A percentile compares a stretch with the other conserved stretches of the same genome.
phyloP scores from a whole-genome alignment of 139 green algal species.

The Chlamydomonas sphaeroides region DNA sequence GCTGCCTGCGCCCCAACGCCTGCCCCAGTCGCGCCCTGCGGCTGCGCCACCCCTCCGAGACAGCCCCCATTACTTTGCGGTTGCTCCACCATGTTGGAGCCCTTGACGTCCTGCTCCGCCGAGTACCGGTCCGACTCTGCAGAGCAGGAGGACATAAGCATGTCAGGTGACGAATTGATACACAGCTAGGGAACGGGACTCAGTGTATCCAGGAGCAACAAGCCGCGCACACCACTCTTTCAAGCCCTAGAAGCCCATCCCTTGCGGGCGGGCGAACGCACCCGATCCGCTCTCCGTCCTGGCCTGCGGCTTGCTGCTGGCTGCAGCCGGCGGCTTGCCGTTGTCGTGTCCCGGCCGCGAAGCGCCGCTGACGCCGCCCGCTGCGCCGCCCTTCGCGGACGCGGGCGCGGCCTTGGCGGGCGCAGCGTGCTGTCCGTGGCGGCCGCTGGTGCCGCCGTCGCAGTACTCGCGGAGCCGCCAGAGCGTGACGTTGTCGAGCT shows the following conservation, averaged over 20 bases:
- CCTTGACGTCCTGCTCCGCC: slow-evolving; percentile 45
- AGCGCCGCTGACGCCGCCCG: background rate
- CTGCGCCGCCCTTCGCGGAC: background rate
- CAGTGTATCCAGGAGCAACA: too few species aligned
- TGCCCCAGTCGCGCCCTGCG: background rate
- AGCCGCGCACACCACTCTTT: too few species aligned
- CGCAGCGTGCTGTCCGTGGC: background rate
- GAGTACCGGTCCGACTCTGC: slow-evolving; percentile 41
- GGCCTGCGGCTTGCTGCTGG: slow-evolving; percentile 3
- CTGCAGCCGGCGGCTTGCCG: slow-evolving; percentile 13
- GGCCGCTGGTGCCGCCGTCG: slow-evolving; percentile 13
- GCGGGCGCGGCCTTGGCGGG: background rate
- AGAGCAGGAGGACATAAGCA: background rate
- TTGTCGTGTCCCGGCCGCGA: slow-evolving; percentile 18
- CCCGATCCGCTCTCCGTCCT: slow-evolving; percentile 37
- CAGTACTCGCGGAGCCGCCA: slow-evolving; percentile 73
- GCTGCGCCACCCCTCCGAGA: background rate
- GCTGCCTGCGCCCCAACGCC: background rate
- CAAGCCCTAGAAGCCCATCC: too few species aligned
- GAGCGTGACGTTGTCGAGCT: slow-evolving; percentile 64
- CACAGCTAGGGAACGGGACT: too few species aligned
- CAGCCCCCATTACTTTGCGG: slow-evolving; percentile 44
- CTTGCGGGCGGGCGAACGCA: too few species aligned
- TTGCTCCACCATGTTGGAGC: slow-evolving; percentile 44
- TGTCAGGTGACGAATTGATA: too few species aligned